Conservation (phyloP, 495 filamentous ascomycete genomes). For the Xylaria bambusicola region DNA sequence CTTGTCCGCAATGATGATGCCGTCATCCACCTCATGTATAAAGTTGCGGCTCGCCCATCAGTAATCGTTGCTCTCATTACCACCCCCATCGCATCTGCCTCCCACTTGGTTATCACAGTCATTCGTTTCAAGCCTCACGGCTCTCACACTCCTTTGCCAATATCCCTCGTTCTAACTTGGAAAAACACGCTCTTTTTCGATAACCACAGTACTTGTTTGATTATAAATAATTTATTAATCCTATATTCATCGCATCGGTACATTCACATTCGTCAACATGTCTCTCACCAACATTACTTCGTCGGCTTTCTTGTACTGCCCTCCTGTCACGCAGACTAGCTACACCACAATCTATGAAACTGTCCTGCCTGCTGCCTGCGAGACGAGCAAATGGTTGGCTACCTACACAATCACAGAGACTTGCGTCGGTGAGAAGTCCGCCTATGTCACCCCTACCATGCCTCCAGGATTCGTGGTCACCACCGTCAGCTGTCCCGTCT, state of each 20-base stretch:
- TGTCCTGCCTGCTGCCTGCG: conserved; percentile 39
- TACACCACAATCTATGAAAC: conserved; percentile 49
- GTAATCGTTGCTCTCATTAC: not conserved
- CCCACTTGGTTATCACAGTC: conserved; percentile 22
- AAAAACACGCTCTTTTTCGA: not conserved
- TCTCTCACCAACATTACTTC: conserved; percentile 25
- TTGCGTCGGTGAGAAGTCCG: conserved; percentile 33
- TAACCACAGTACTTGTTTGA: conserved; percentile 3
- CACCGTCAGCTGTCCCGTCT: conserved; percentile 36
- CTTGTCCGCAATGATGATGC: not conserved
- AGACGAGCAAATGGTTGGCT: conserved; percentile 40
- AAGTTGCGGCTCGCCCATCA: conserved; percentile 17
- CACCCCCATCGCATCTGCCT: conserved; percentile 20
- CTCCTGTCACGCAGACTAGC: conserved; percentile 24
- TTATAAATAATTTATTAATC: too few relatives aligned
- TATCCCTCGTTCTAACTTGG: conserved; percentile 11
- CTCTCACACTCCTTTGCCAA: conserved; percentile 26
- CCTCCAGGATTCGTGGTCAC: conserved; percentile 45
- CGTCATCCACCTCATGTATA: conserved; percentile 23
- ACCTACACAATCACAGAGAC: conserved; percentile 51
- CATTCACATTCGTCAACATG: conserved; percentile 24
- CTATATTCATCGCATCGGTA: too few relatives aligned
- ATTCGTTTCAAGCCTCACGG: conserved; percentile 25
- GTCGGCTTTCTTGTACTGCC: conserved; percentile 23
- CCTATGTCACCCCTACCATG: conserved; percentile 26